These are phyloP conservation scores for Hibiscus trionum DNA, from an alignment of 345 rosid species.

Conservation along the genomic window DNA sequence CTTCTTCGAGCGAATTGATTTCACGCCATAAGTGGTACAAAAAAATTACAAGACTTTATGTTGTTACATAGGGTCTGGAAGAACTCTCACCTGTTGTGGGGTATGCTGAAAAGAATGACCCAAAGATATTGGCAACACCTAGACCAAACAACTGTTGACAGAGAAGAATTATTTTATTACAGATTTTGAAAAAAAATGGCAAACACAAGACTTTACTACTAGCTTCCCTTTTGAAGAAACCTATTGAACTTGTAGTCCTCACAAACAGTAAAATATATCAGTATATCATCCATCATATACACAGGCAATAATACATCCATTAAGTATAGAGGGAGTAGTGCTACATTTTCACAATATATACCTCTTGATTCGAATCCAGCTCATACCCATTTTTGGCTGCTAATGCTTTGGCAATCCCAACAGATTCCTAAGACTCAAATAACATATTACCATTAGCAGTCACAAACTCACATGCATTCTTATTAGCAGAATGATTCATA, in stretches of 20 bases:
- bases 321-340: background rate
- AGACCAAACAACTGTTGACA: slow-evolving; percentile 83
- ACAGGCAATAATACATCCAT: too few species aligned
- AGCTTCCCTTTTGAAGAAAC: background rate
- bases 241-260: too few species aligned
- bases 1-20: too few species aligned
- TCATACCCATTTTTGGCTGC: slow-evolving; percentile 97
- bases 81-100: slow-evolving; percentile 77
- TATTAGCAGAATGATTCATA: slow-evolving; percentile 9
- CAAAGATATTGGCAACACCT: slow-evolving; percentile 84
- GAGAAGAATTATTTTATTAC: slow-evolving; percentile 9
- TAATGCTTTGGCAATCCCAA: slow-evolving; percentile 97
- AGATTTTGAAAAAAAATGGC: background rate
- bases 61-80: slow-evolving; percentile 15
- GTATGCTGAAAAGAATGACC: slow-evolving; percentile 83
- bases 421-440: slow-evolving; percentile 69
- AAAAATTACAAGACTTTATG: background rate
- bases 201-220: background rate
- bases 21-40: too few species aligned
- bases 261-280: too few species aligned
- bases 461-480: background rate
- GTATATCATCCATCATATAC: too few species aligned
- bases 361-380: slow-evolving; percentile 92
- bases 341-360: background rate
- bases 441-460: background rate